Percentiles rank a stretch among this genome's conserved stretches.
These are phyloP conservation scores for Neonectria punicea DNA, from an alignment of 2,329 filamentous ascomycete species.

Conservation along the genomic window DNA sequence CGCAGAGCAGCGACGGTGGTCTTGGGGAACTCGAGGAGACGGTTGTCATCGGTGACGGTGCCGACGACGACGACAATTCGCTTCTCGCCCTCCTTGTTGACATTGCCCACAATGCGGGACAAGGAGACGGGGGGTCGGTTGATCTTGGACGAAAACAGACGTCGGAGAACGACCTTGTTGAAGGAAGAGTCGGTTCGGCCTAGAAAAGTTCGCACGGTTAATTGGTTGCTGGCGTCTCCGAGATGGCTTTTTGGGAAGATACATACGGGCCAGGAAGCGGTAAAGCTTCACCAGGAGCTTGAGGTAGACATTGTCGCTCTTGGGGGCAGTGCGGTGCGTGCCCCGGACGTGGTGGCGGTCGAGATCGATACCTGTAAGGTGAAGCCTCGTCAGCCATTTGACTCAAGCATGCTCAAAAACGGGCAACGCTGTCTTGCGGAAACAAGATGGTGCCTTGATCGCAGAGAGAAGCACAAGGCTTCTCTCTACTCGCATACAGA, in stretches of 20 bases:
- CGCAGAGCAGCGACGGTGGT: conserved; percentile 91
- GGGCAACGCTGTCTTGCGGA: conserved; percentile 43
- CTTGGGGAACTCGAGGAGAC: conserved; percentile 90
- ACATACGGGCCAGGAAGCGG: conserved; percentile 94
- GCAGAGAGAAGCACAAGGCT: conserved; percentile 34
- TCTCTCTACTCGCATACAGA: conserved; percentile 63
- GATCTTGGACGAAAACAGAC: conserved; percentile 98
- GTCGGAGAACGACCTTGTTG: conserved; percentile 98
- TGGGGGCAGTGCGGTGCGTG: conserved; percentile 91
- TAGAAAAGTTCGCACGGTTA: conserved; percentile 49
- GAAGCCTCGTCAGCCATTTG: conserved; percentile 69
- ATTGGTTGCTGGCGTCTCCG: conserved; percentile 11
- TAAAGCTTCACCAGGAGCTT: conserved; percentile 98
- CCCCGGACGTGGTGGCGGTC: conserved; percentile 74
- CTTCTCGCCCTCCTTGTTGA: conserved; percentile 72
- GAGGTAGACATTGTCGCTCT: conserved; percentile 98
- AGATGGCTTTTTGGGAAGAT: conserved; percentile 39
- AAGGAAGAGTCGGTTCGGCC: conserved; percentile 96
- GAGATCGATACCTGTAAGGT: conserved; percentile 75
- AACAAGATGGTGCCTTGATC: conserved; percentile 46
- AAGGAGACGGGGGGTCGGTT: conserved; percentile 96
- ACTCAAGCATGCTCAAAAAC: conserved; percentile 71
- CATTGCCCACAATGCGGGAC: conserved; percentile 84
- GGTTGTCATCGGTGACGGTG: conserved; percentile 98
- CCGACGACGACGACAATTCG: conserved; percentile 95